phyloP scores from a whole-genome alignment of 805 yeast species.

The Candida incommunis region DNA sequence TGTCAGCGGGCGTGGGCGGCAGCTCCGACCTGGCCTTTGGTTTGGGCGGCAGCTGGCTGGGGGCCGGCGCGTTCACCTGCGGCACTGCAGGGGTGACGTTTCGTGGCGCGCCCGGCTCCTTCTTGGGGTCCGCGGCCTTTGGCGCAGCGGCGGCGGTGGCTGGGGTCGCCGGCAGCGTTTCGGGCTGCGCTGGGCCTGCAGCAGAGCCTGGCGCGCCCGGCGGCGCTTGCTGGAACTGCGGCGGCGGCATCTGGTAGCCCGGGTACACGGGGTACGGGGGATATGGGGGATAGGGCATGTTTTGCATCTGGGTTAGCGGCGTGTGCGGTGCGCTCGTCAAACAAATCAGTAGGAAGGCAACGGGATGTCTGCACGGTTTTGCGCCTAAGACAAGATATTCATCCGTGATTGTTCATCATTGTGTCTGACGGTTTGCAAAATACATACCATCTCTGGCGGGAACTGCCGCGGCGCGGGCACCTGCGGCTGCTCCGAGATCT shows the following conservation, averaged over 20 bases:
- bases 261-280: constrained; percentile 2
- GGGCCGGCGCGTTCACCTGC: neutral
- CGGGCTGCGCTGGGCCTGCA: neutral
- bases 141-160: neutral
- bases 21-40: too few relatives aligned
- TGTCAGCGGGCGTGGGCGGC: neutral
- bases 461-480: constrained; percentile 26
- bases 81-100: neutral
- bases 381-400: constrained; percentile 19
- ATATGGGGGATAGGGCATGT: constrained; percentile 12
- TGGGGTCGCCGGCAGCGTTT: neutral
- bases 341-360: constrained; percentile 32
- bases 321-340: neutral
- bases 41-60: neutral
- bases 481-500: constrained; percentile 29
- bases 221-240: neutral
- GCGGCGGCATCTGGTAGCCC: neutral
- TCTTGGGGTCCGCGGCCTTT: neutral
- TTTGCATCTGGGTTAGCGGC: neutral
- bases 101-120: neutral
- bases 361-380: constrained; percentile 23
- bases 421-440: constrained; percentile 18
- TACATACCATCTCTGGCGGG: constrained; percentile 2
- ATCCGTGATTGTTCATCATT: constrained; percentile 15
- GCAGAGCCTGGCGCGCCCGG: neutral